Percentiles rank a stretch among this genome's conserved stretches.
Conservation (phyloP, 2,329 filamentous ascomycete genomes). For the Lomentospora prolificans region DNA sequence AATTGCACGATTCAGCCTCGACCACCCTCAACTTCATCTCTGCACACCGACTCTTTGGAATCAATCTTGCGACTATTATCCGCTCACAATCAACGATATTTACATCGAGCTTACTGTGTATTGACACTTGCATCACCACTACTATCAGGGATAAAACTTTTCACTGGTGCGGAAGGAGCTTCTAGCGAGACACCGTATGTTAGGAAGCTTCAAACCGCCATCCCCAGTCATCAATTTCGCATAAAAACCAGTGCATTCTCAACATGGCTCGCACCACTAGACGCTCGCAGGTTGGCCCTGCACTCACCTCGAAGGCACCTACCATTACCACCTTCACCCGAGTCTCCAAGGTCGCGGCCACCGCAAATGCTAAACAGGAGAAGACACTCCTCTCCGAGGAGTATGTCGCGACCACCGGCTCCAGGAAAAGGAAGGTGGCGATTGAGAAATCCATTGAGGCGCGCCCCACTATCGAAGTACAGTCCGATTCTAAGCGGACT, state of each 20-base stretch:
- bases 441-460: not conserved
- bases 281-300: slow-evolving; percentile 12
- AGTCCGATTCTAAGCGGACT: slow-evolving; percentile 1
- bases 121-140: not conserved
- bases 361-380: not conserved
- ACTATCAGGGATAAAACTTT: not conserved
- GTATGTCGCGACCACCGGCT: slow-evolving; percentile 5
- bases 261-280: slow-evolving; percentile 19
- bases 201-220: not conserved
- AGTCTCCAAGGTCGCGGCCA: slow-evolving; percentile 30
- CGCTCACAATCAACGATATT: not conserved
- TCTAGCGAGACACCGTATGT: not conserved
- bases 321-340: slow-evolving; percentile 35
- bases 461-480: not conserved
- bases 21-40: not conserved
- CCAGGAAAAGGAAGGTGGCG: slow-evolving; percentile 7
- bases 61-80: not conserved
- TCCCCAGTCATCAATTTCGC: too few relatives aligned
- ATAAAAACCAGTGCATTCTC: too few relatives aligned
- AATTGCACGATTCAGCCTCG: not conserved
- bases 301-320: slow-evolving; percentile 13
- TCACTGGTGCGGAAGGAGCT: not conserved
- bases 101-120: not conserved
- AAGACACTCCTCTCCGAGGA: slow-evolving; percentile 6
- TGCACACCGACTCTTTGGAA: not conserved